These are phyloP conservation scores for Garcia nutans DNA, from an alignment of 345 rosid genomes.

Conservation along the genomic window DNA sequence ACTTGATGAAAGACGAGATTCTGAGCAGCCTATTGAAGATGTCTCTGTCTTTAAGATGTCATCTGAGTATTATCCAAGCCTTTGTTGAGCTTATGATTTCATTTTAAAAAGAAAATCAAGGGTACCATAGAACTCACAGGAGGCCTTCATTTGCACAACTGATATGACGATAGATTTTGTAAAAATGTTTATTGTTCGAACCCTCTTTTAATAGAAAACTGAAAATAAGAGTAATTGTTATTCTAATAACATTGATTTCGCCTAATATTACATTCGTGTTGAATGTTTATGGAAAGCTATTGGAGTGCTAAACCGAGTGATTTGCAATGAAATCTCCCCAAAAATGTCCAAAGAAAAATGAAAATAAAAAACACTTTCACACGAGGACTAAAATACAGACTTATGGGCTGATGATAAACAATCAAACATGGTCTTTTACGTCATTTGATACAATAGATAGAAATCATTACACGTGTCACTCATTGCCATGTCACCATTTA, in stretches of 20 bases:
- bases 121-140: background rate
- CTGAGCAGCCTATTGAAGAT: constrained; percentile 49
- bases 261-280: too few species aligned
- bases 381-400: too few species aligned
- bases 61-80: constrained; percentile 63
- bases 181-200: too few species aligned
- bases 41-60: constrained; percentile 54
- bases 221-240: background rate
- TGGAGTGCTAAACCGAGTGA: too few species aligned
- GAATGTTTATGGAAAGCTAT: too few species aligned
- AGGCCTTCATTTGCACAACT: background rate
- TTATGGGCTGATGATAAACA: background rate
- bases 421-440: constrained; percentile 7
- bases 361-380: too few species aligned
- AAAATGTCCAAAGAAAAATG: too few species aligned
- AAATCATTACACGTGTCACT: constrained; percentile 28
- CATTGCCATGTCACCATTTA: constrained; percentile 29
- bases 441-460: constrained; percentile 30
- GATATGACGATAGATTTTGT: background rate
- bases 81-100: constrained; percentile 41
- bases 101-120: background rate
- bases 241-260: too few species aligned
- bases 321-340: too few species aligned
- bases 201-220: too few species aligned
- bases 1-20: constrained; percentile 28